phyloP scores from a whole-genome alignment of 257 asterid species.

The Solanum boliviense region DNA sequence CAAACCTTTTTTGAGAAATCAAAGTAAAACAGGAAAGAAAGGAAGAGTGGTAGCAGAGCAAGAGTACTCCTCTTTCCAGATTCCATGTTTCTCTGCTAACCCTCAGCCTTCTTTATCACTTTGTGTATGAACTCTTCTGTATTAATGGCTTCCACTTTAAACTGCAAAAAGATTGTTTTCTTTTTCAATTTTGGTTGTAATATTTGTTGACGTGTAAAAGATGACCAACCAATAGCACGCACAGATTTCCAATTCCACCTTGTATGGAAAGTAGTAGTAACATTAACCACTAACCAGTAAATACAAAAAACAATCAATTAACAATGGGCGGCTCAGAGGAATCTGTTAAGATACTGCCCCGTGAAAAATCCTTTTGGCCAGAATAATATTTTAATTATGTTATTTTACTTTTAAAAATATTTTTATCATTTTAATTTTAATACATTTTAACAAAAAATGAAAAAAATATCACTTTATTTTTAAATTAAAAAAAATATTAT shows the following conservation, averaged over 20 bases:
- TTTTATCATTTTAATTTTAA: no score
- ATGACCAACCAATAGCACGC: neutral
- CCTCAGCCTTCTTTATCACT: neutral
- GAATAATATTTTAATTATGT: no score
- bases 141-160: neutral
- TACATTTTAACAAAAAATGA: no score
- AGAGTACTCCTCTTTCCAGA: conserved; percentile 39
- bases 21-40: conserved; percentile 42
- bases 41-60: conserved; percentile 63
- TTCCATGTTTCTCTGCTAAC: conserved; percentile 31
- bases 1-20: conserved; percentile 57
- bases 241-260: neutral
- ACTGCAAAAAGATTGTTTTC: neutral
- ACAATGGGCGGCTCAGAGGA: neutral
- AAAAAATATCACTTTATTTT: no score
- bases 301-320: neutral
- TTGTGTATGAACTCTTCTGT: neutral
- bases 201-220: neutral
- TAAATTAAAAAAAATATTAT: no score
- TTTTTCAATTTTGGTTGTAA: neutral
- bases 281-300: neutral
- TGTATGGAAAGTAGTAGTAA: neutral
- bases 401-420: no score
- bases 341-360: neutral
- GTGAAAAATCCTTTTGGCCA: fast-evolving